Evolutionary conservation across 192 early-diverging fungal species (phyloP).

Genomic region (Oehlia diaphana): DNA sequence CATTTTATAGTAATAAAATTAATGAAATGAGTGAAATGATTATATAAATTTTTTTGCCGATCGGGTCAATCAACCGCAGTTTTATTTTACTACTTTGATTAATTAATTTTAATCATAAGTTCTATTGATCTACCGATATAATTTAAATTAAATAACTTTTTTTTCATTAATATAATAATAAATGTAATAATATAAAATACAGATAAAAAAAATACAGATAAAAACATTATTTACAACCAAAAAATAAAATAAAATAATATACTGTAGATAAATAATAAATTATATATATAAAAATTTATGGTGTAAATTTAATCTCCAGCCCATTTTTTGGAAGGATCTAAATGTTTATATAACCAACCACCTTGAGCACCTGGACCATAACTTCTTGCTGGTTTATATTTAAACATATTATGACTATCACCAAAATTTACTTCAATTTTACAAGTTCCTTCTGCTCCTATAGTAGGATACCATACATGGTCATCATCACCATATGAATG

Average conservation of each 20-base stretch:
- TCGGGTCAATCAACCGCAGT: no score
- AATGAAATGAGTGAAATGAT: no score
- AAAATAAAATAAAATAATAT: slow-evolving; percentile 33
- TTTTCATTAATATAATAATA: no score
- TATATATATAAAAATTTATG: background rate
- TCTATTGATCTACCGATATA: no score
- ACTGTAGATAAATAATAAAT: background rate
- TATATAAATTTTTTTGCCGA: no score
- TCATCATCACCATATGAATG: background rate
- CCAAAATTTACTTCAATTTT: slow-evolving; percentile 21
- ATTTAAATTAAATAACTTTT: no score
- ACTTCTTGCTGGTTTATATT: background rate
- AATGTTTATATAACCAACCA: background rate
- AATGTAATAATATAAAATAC: no score
- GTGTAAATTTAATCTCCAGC: background rate
- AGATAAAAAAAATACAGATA: no score
- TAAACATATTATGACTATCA: background rate
- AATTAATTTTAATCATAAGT: no score
- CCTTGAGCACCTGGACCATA: background rate
- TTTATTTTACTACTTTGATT: no score
- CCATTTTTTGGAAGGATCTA: background rate
- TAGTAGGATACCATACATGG: slow-evolving; percentile 28
- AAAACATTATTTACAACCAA: no score
- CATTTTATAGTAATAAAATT: background rate
- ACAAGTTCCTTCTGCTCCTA: slow-evolving; percentile 34